Base-by-base conservation (phyloP, 495 filamentous ascomycete species). In the Aspergillus egyptiacus region DNA sequence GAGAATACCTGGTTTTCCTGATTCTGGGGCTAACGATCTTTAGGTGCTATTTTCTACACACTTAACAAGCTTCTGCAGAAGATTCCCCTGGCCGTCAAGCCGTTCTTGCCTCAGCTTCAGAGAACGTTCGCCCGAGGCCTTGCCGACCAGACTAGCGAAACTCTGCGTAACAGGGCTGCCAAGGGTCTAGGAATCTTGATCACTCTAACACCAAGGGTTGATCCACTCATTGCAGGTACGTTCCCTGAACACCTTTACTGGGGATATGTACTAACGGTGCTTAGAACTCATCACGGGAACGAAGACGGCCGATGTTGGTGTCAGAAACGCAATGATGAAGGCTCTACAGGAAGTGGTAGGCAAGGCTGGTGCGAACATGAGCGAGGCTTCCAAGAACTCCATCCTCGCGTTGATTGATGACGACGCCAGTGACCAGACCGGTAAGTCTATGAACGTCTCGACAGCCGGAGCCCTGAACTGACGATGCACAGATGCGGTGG, bases 301-400 rank as follows among this genome's bases (percentile, higher is more conserved):
- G 2, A 96, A 90, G 72, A 96, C 94, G 0, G 68, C 82, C 2
- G 94, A 98, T 64, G 46, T 78, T 13, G 94, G 93, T 37, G 93
- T 98, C 47, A 87, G 81, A 68, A 93, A 87, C 62, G 93, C 93
- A 13, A 98, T 98, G 93, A 78, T 97, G 53, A 96, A 95, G 73
- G 93, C 94, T 5, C 71, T 98, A 33, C 96, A 90, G 60, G 93
- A 97, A 61, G 93, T 97, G 19, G 82, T 97, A 42, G 90, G 89
- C 67, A 96, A 95, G 68, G 90, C 90, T 8, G 93, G 94, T 22
- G 70, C 70, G 17, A 96, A 91, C 63, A 98, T 97, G 93, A 88
- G 87, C 56, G 93, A 96, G 55, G 74, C 78, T 38, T 96, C 91
- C 25, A 82, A 89, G 43, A 75, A 76, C 50, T 80, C 89, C 1